Evolutionary conservation across 2,329 filamentous ascomycete species (phyloP).

Genomic region (Xylaria sp.): DNA sequence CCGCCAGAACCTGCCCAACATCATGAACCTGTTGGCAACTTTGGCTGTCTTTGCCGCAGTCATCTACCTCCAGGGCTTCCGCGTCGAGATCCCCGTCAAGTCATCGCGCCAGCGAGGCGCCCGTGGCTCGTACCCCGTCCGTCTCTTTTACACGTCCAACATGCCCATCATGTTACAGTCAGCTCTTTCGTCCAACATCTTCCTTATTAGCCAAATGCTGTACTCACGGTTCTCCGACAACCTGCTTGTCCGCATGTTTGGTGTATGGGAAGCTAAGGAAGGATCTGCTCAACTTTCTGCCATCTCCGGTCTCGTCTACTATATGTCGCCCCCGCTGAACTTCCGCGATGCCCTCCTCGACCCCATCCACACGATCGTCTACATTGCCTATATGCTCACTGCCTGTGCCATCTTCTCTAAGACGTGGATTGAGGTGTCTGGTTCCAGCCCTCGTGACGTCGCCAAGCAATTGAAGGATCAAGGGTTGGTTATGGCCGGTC

Average conservation of each 20-base stretch:
- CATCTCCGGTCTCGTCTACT: constrained; percentile 94
- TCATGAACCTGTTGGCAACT: constrained; percentile 97
- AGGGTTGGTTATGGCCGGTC: constrained; percentile 98
- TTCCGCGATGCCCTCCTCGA: constrained; percentile 97
- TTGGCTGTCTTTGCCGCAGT: constrained; percentile 94
- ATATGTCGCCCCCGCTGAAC: constrained; percentile 98
- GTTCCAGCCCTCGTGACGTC: constrained; percentile 95
- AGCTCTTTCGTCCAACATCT: constrained; percentile 97
- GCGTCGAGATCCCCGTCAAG: constrained; percentile 99
- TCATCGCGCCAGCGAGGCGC: constrained; percentile 98
- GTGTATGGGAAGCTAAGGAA: constrained; percentile 98
- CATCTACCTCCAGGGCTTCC: constrained; percentile 99
- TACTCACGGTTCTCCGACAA: constrained; percentile 99
- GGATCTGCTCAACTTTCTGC: constrained; percentile 96
- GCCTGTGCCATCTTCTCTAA: constrained; percentile 99
- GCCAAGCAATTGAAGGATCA: constrained; percentile 99
- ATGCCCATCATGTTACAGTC: constrained; percentile 99
- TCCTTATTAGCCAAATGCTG: constrained; percentile 99
- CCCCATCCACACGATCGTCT: constrained; percentile 94
- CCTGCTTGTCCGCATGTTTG: constrained; percentile 95
- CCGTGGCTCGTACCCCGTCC: constrained; percentile 96
- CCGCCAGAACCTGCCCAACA: constrained; percentile 98
- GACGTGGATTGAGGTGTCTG: constrained; percentile 99
- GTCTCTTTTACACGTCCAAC: constrained; percentile 99
- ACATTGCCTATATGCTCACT: constrained; percentile 97